phyloP scores from a whole-genome alignment of 192 early-diverging fungal genomes.

The Chytriomyces sp. region DNA sequence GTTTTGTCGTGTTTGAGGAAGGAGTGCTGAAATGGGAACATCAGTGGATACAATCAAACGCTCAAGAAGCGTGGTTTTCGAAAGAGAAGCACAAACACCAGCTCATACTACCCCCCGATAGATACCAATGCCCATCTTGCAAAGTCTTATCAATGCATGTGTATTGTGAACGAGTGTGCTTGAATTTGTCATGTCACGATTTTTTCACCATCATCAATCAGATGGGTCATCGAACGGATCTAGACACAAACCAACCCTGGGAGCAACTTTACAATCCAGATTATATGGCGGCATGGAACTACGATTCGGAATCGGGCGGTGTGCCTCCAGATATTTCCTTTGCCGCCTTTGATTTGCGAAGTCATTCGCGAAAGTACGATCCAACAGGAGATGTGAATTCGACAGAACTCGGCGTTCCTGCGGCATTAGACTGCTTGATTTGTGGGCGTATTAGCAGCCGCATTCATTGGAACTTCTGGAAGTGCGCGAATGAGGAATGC shows the following conservation, averaged over 20 bases:
- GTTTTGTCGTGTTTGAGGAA: not conserved
- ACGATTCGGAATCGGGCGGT: not conserved
- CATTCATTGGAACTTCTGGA: slow-evolving; percentile 9
- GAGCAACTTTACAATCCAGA: slow-evolving; percentile 4
- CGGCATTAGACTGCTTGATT: slow-evolving; percentile 4
- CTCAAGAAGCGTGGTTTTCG: slow-evolving; percentile 11
- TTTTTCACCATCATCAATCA: not conserved
- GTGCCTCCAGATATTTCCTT: not conserved
- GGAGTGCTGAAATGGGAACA: not conserved
- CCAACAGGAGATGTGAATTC: not conserved
- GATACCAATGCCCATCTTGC: not conserved
- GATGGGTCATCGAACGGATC: not conserved
- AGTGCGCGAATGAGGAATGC: not conserved
- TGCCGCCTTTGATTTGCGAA: not conserved
- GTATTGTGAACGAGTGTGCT: not conserved
- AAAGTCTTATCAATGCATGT: not conserved
- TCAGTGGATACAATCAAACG: slow-evolving; percentile 4
- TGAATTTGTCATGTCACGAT: slow-evolving; percentile 6
- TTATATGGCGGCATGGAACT: not conserved
- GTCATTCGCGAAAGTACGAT: not conserved
- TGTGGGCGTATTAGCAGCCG: slow-evolving; percentile 23
- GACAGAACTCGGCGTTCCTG: not conserved
- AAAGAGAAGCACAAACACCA: not conserved
- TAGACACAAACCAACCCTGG: not conserved
- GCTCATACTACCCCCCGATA: not conserved